These are phyloP conservation scores for Populus hybrid DNA, from an alignment of 441 rosid species.

Conservation along the genomic window DNA sequence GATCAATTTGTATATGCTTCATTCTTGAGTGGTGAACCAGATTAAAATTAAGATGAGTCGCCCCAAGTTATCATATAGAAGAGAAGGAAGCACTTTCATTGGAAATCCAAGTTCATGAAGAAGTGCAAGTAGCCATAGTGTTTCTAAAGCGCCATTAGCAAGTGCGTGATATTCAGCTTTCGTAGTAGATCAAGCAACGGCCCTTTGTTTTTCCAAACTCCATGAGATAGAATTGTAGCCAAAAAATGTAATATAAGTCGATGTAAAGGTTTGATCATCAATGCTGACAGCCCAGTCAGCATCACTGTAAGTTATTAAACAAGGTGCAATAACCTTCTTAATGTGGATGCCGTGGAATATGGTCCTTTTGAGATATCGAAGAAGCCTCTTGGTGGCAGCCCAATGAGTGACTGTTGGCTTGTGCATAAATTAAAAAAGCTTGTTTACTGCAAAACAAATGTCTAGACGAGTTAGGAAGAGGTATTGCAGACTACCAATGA, in stretches of 20 bases:
- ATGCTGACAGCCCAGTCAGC: neutral
- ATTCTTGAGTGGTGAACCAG: neutral
- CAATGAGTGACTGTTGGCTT: too few species aligned
- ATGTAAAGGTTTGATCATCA: neutral
- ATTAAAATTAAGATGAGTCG: neutral
- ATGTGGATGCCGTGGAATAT: too few species aligned
- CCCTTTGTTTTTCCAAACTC: too few species aligned
- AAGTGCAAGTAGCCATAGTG: neutral
- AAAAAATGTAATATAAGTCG: neutral
- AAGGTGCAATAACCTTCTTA: neutral
- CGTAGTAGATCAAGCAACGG: too few species aligned
- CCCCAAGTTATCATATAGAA: neutral
- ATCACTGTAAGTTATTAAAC: neutral
- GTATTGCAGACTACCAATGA: too few species aligned
- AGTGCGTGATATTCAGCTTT: neutral
- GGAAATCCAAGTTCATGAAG: neutral
- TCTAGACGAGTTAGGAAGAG: too few species aligned
- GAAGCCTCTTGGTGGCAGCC: accelerated
- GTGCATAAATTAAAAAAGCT: neutral
- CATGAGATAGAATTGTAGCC: neutral
- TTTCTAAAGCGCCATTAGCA: neutral
- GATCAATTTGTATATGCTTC: neutral
- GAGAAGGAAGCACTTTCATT: neutral
- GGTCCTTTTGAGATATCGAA: too few species aligned
- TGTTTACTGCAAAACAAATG: neutral